Base-by-base conservation (phyloP, 306 rosid species). In the Rosa persica region DNA sequence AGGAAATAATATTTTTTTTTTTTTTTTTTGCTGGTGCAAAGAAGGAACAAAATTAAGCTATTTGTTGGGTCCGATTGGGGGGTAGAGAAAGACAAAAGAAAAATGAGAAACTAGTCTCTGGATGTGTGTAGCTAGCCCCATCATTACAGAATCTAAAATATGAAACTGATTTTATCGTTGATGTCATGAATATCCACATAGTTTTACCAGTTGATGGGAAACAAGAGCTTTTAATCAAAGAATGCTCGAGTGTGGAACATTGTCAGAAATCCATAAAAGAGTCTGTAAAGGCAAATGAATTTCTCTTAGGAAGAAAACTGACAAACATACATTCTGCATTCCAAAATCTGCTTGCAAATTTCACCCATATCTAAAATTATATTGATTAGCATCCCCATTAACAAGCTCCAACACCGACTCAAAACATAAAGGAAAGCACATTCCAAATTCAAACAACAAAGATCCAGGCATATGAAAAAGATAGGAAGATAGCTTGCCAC, bases 111-210 rank as follows among this genome's bases (percentile, higher is more conserved):
- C 34, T 30, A 30, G 34, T 30, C 34, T 30, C 34, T 30, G 34
- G 44, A 40, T 57, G 38, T 19, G 38, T 17, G 44, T 16, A 62
- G 22, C 54, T 19, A 23, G 8, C 36, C 52, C 27, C 17, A 19
- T 46, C 30, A 73, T 43, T 13, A 72, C 47, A 23, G 19, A 22
- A 54, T 46, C 13, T 58, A 48, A 67, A 61, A 22, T 34, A 72
- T 52, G 16, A 48, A 72, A 42, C 67, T 17, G 17, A 73, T 23
- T 64, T 48, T 44, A 17, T 46, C 48, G 27, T 69, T 4, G 19
- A 43, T 38, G 65, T 46, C 52, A 79, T 44, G 25, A 30, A 55
- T 64, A 49, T 34, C 72, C 76, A 80, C 81, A 27, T 43, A 16
- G 58, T 57, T 52, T 46, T 43, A 46, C 38, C 49, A 44, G 51